Conservation (phyloP, 2,329 filamentous ascomycete genomes). For the Cytospora piceicola region DNA sequence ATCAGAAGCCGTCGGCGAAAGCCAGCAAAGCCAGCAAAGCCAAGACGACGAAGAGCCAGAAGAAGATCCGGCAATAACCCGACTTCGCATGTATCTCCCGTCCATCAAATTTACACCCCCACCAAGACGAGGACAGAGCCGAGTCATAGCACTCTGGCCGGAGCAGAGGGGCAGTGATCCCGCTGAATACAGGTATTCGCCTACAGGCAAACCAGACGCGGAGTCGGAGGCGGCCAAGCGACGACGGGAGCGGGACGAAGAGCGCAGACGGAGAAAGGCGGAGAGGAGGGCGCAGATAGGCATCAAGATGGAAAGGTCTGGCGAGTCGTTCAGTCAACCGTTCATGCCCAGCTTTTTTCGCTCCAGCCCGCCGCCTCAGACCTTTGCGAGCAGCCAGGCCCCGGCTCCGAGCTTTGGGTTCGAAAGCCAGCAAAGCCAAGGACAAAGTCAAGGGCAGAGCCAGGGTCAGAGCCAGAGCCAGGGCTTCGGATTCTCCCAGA, state of each 20-base stretch:
- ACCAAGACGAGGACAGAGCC: constrained; percentile 33
- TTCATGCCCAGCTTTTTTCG: constrained; percentile 10
- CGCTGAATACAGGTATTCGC: constrained; percentile 38
- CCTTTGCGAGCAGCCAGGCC: constrained; percentile 18
- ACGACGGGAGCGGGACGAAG: constrained; percentile 32
- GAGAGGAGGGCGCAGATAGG: constrained; percentile 34
- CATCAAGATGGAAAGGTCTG: constrained; percentile 33
- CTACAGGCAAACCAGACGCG: constrained; percentile 14
- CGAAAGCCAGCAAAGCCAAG: constrained; percentile 19
- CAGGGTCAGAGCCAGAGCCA: constrained; percentile 30
- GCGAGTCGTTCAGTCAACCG: constrained; percentile 25
- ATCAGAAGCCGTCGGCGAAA: constrained; percentile 20
- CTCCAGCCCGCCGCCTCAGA: constrained; percentile 24
- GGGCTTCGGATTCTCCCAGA: constrained; percentile 28
- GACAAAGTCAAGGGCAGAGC: constrained; percentile 16
- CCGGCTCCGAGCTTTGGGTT: constrained; percentile 13
- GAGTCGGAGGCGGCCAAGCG: constrained; percentile 15
- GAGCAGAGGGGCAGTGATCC: constrained; percentile 41
- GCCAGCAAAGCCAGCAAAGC: constrained; percentile 15
- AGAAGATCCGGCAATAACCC: constrained; percentile 40
- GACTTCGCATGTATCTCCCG: constrained; percentile 42
- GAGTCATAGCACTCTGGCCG: constrained; percentile 42
- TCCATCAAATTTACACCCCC: constrained; percentile 38
- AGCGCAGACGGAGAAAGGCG: constrained; percentile 35
- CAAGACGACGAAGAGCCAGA: constrained; percentile 26